Evolutionary conservation across 2,329 filamentous ascomycete genomes (phyloP).

Genomic region (Exophiala bonariae): DNA sequence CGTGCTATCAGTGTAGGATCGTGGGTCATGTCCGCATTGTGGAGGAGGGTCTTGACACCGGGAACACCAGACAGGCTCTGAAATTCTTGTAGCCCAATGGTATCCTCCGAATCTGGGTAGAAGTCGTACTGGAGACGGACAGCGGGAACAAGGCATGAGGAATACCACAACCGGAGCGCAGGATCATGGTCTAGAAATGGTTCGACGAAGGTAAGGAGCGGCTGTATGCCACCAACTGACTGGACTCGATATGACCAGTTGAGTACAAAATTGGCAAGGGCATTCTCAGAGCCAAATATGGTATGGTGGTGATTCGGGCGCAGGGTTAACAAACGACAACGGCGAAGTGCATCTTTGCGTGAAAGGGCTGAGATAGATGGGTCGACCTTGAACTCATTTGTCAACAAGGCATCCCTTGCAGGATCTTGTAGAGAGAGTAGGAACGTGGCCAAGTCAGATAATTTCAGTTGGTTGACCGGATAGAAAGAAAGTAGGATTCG

Average conservation of each 20-base stretch:
- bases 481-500: slow-evolving; percentile 62
- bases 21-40: slow-evolving; percentile 38
- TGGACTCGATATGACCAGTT: slow-evolving; percentile 63
- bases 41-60: slow-evolving; percentile 56
- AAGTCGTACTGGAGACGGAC: slow-evolving; percentile 63
- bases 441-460: slow-evolving; percentile 17
- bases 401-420: slow-evolving; percentile 16
- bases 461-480: slow-evolving; percentile 57
- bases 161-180: slow-evolving; percentile 58
- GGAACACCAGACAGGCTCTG: slow-evolving; percentile 52
- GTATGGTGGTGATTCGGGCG: slow-evolving; percentile 10
- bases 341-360: slow-evolving; percentile 13
- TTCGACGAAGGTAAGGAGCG: slow-evolving; percentile 56
- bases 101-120: slow-evolving; percentile 51
- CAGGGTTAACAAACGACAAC: slow-evolving; percentile 14
- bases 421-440: slow-evolving; percentile 36
- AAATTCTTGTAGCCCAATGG: slow-evolving; percentile 51
- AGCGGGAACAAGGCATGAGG: slow-evolving; percentile 60
- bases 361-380: slow-evolving; percentile 30
- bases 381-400: slow-evolving; percentile 37
- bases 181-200: slow-evolving; percentile 58
- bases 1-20: slow-evolving; percentile 41
- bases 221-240: slow-evolving; percentile 56
- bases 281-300: slow-evolving; percentile 21
- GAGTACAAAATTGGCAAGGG: slow-evolving; percentile 54